phyloP scores from a whole-genome alignment of 1,284 basidiomycete species.

The Puccinia sorghi region DNA sequence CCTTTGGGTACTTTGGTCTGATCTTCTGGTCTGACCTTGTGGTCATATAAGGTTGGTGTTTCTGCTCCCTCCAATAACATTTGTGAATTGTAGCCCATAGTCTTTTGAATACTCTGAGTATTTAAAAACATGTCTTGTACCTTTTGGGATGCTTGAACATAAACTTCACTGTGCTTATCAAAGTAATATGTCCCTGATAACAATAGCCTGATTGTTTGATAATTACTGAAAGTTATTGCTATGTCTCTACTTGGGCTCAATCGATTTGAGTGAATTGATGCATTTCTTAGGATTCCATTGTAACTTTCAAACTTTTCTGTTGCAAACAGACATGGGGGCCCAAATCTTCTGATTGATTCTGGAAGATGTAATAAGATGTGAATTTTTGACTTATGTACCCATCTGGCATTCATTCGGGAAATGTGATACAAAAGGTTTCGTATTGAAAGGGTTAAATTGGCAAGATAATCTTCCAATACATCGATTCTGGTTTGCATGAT shows the following conservation, averaged over 20 bases:
- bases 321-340: background rate
- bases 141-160: too few relatives aligned
- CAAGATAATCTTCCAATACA: background rate
- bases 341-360: background rate
- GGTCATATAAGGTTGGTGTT: too few relatives aligned
- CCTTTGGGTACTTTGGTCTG: too few relatives aligned
- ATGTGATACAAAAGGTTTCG: background rate
- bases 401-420: background rate
- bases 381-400: background rate
- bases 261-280: background rate
- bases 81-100: too few relatives aligned
- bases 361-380: background rate
- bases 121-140: too few relatives aligned
- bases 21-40: too few relatives aligned
- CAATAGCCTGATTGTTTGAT: background rate
- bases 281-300: background rate
- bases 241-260: background rate
- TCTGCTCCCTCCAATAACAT: too few relatives aligned
- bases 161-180: too few relatives aligned
- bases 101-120: too few relatives aligned
- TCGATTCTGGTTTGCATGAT: background rate
- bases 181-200: constrained; percentile 55
- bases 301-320: background rate
- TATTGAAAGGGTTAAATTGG: background rate
- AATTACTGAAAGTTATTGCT: background rate